Percentiles rank a stretch among this genome's conserved stretches.
These are phyloP conservation scores for Cyclotella baltica DNA, from an alignment of 108 stramenopile species.

Conservation along the genomic window DNA sequence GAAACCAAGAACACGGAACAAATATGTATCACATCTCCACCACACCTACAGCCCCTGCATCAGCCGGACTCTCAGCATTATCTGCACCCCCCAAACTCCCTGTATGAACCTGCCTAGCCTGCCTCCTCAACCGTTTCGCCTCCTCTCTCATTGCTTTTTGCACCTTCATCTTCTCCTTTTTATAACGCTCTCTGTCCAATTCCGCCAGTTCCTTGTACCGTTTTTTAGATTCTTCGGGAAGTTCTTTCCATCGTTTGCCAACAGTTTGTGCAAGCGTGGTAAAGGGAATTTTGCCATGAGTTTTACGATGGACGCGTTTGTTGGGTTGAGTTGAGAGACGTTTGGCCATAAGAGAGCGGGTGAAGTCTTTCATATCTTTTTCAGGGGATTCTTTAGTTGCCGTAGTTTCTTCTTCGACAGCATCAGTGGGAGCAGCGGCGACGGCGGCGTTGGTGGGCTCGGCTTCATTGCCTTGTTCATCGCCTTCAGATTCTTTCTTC, in stretches of 20 bases:
- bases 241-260: constrained; percentile 31
- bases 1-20: no score
- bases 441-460: not conserved
- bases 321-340: constrained; percentile 19
- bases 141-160: constrained; percentile 24
- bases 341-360: constrained; percentile 33
- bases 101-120: constrained; percentile 7
- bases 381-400: not conserved
- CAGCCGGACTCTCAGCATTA: not conserved
- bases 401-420: not conserved
- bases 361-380: constrained; percentile 30
- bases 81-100: not conserved
- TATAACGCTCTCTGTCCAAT: constrained; percentile 61
- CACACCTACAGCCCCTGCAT: no score
- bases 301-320: constrained; percentile 40
- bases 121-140: constrained; percentile 30
- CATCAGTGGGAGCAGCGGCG: not conserved
- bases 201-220: constrained; percentile 58
- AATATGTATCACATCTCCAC: no score
- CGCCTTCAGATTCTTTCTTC: not conserved
- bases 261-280: constrained; percentile 38
- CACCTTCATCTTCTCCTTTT: constrained; percentile 43
- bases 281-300: constrained; percentile 52
- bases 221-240: constrained; percentile 44
- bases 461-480: not conserved